Conservation (phyloP, 2,329 filamentous ascomycete genomes). For the Phyllosticta paracitricarpa region DNA sequence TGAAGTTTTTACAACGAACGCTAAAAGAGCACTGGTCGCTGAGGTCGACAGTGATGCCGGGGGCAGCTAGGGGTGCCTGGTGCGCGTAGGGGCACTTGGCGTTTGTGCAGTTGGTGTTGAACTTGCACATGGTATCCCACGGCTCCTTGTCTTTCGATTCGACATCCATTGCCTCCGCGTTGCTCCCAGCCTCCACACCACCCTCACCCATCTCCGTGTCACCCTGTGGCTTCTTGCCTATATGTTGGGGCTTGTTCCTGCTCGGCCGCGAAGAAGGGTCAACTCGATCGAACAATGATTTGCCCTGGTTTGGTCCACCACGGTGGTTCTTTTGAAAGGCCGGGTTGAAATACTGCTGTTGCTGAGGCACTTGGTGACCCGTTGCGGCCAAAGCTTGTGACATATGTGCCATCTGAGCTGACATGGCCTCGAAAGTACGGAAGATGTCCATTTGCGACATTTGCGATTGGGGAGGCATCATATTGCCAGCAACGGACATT, state of each 20-base stretch:
- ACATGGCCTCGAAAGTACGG: slow-evolving; percentile 27
- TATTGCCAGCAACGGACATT: slow-evolving; percentile 3
- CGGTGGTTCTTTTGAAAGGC: slow-evolving; percentile 33
- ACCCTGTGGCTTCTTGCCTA: slow-evolving; percentile 36
- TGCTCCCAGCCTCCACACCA: slow-evolving; percentile 27
- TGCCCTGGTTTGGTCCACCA: slow-evolving; percentile 31
- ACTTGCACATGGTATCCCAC: slow-evolving; percentile 69
- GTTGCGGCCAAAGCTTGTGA: slow-evolving; percentile 69
- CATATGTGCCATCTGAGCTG: slow-evolving; percentile 50
- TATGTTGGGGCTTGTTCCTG: slow-evolving; percentile 41
- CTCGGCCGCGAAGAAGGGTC: slow-evolving; percentile 26
- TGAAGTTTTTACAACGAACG: slow-evolving; percentile 88
- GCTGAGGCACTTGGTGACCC: slow-evolving; percentile 60
- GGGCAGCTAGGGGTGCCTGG: slow-evolving; percentile 81
- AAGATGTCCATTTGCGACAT: slow-evolving; percentile 6
- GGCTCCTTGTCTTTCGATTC: slow-evolving; percentile 43
- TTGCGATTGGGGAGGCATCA: slow-evolving; percentile 1
- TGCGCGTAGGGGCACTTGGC: slow-evolving; percentile 87
- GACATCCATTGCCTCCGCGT: slow-evolving; percentile 43
- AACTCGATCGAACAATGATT: slow-evolving; percentile 68
- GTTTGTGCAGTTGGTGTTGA: slow-evolving; percentile 80
- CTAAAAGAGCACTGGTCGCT: slow-evolving; percentile 74
- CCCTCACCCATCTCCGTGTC: slow-evolving; percentile 27
- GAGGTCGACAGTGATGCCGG: slow-evolving; percentile 66
- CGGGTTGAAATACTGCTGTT: slow-evolving; percentile 36